Percentiles rank a stretch among this genome's conserved stretches.
These are phyloP conservation scores for Aspergillus kassunensis DNA, from an alignment of 495 filamentous ascomycete species.

Conservation along the genomic window DNA sequence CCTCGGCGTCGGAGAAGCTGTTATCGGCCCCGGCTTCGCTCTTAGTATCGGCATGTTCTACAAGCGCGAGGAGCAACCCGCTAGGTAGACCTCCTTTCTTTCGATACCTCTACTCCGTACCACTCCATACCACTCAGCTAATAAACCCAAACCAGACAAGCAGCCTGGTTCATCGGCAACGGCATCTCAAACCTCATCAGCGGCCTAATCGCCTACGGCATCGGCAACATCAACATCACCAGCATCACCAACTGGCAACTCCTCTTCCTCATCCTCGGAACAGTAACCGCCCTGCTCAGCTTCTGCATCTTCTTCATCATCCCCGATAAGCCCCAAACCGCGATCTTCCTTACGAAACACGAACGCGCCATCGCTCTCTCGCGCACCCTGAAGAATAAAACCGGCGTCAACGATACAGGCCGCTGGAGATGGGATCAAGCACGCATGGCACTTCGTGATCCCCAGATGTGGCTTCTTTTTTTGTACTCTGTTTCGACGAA, in stretches of 20 bases:
- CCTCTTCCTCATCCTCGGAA: slow-evolving; percentile 41
- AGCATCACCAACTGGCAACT: slow-evolving; percentile 38
- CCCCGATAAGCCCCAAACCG: slow-evolving; percentile 47
- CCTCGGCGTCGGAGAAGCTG: slow-evolving; percentile 54
- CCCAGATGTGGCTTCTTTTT: slow-evolving; percentile 46
- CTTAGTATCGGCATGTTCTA: slow-evolving; percentile 56
- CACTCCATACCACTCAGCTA: slow-evolving; percentile 10
- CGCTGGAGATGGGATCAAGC: slow-evolving; percentile 56
- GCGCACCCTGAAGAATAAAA: slow-evolving; percentile 56
- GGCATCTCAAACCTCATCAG: slow-evolving; percentile 47
- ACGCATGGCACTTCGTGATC: slow-evolving; percentile 46
- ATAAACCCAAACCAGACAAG: slow-evolving; percentile 25
- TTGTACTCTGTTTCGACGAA: slow-evolving; percentile 38
- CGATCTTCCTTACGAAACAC: slow-evolving; percentile 41
- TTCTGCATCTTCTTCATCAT: slow-evolving; percentile 40
- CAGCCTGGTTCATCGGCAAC: slow-evolving; percentile 39
- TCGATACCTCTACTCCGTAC: too few relatives aligned
- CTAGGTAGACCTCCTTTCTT: slow-evolving; percentile 30
- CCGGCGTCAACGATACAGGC: slow-evolving; percentile 53
- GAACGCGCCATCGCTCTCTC: slow-evolving; percentile 52
- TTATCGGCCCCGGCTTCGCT: slow-evolving; percentile 52
- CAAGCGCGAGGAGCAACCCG: slow-evolving; percentile 46
- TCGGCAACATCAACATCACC: slow-evolving; percentile 46
- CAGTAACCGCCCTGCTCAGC: slow-evolving; percentile 35
- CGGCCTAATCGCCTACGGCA: slow-evolving; percentile 53